Percentiles rank a stretch among this genome's conserved stretches.
Conservation (phyloP, 2,329 filamentous ascomycete genomes). For the Ophiostoma perfectum region DNA sequence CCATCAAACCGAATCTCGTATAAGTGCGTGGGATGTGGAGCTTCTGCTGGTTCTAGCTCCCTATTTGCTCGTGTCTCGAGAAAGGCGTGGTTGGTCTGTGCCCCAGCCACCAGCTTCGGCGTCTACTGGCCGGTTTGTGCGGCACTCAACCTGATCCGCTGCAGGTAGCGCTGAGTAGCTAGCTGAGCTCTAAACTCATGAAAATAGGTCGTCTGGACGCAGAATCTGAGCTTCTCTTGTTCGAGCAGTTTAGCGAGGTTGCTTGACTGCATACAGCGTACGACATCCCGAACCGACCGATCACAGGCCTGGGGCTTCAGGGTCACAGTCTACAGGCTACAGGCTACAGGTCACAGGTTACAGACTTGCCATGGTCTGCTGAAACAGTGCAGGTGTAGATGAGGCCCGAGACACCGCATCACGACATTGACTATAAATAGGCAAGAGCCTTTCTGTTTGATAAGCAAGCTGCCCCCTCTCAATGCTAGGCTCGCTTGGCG, state of each 20-base stretch:
- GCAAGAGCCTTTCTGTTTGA: background rate
- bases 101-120: slow-evolving; percentile 7
- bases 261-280: background rate
- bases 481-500: background rate
- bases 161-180: background rate
- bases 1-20: background rate
- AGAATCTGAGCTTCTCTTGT: background rate
- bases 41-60: background rate
- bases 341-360: no score
- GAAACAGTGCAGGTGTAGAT: background rate
- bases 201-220: no score
- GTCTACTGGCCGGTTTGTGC: background rate
- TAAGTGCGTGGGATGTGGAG: slow-evolving; percentile 8
- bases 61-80: no score
- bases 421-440: background rate
- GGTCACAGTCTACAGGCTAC: background rate
- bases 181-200: no score
- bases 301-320: background rate
- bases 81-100: slow-evolving; percentile 11
- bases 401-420: background rate
- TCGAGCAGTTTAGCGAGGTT: background rate
- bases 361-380: background rate
- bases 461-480: background rate
- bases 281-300: background rate
- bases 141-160: background rate